Conservation (phyloP, 495 filamentous ascomycete species). For the Cercophora scortea region DNA sequence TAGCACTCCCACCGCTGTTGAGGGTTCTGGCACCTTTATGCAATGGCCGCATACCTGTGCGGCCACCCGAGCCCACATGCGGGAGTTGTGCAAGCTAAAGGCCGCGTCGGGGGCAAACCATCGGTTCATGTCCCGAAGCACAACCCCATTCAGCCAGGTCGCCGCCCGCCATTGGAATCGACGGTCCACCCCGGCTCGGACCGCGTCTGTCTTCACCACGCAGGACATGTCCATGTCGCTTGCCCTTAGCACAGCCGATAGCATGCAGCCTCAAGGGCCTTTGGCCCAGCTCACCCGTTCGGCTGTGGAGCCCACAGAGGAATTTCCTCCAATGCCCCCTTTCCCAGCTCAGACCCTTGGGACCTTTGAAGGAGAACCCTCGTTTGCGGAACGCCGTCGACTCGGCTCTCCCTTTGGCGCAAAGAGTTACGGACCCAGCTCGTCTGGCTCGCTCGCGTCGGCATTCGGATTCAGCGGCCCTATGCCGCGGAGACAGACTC, state of each 20-base stretch:
- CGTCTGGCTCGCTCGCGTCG: slow-evolving; percentile 33
- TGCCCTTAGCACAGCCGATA: slow-evolving; percentile 67
- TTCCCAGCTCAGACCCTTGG: slow-evolving; percentile 1
- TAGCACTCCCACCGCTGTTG: slow-evolving; percentile 52
- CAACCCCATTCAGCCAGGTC: slow-evolving; percentile 60
- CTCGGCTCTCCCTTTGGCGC: slow-evolving; percentile 58
- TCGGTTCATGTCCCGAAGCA: slow-evolving; percentile 58
- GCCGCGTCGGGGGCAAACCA: slow-evolving; percentile 56
- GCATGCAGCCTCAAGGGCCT: slow-evolving; percentile 66
- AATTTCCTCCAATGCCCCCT: not conserved
- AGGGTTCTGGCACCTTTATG: slow-evolving; percentile 32
- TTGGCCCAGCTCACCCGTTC: slow-evolving; percentile 50
- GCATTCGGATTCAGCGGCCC: slow-evolving; percentile 27
- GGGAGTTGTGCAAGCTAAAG: slow-evolving; percentile 72
- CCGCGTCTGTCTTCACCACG: slow-evolving; percentile 44
- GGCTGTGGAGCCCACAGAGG: slow-evolving; percentile 8
- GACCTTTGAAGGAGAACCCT: slow-evolving; percentile 17
- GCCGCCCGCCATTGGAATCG: slow-evolving; percentile 39
- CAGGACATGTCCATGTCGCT: slow-evolving; percentile 84
- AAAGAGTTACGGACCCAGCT: slow-evolving; percentile 43
- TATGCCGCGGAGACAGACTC: slow-evolving; percentile 28
- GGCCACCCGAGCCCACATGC: slow-evolving; percentile 71
- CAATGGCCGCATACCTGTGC: slow-evolving; percentile 78
- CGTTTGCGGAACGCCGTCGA: slow-evolving; percentile 30
- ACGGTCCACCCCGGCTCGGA: slow-evolving; percentile 27